These are phyloP conservation scores for Binderoboletus segoi DNA, from an alignment of 1,284 basidiomycete genomes.

Conservation along the genomic window DNA sequence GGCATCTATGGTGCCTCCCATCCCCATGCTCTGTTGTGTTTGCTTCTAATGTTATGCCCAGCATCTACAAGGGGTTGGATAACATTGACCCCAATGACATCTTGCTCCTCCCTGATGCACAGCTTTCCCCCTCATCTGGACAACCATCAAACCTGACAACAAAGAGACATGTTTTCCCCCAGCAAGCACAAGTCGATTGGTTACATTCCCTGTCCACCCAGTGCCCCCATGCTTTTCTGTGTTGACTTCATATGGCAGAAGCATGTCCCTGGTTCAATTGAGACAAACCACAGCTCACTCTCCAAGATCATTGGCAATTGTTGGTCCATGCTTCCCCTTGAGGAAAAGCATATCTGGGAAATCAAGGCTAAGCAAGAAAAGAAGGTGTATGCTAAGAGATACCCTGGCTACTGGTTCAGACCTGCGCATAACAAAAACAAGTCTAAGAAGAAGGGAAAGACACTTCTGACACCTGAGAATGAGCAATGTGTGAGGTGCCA, in stretches of 20 bases:
- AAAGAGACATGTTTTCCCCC: constrained; percentile 48
- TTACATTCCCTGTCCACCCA: constrained; percentile 87
- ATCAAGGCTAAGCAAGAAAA: constrained; percentile 65
- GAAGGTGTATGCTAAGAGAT: constrained; percentile 60
- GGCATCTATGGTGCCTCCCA: constrained; percentile 55
- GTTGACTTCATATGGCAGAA: constrained; percentile 83
- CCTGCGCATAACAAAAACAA: constrained; percentile 72
- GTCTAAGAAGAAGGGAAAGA: constrained; percentile 49
- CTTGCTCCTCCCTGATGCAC: constrained; percentile 22
- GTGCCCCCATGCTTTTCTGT: constrained; percentile 93
- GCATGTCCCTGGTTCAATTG: constrained; percentile 80
- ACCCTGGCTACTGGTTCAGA: constrained; percentile 72
- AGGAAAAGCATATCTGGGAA: constrained; percentile 72
- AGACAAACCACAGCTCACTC: constrained; percentile 79
- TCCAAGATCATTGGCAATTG: constrained; percentile 75
- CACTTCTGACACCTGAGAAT: constrained; percentile 44
- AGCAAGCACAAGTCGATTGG: constrained; percentile 65
- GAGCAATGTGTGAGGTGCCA: constrained; percentile 57
- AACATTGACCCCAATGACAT: constrained; percentile 35
- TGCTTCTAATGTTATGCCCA: constrained; percentile 71
- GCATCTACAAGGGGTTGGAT: constrained; percentile 56
- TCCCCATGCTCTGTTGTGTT: constrained; percentile 62
- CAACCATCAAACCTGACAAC: constrained; percentile 39
- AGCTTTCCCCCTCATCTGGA: constrained; percentile 51
- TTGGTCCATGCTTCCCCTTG: constrained; percentile 65